Conservation (phyloP, 805 yeast genomes). For the Wickerhamiella parazyma region DNA sequence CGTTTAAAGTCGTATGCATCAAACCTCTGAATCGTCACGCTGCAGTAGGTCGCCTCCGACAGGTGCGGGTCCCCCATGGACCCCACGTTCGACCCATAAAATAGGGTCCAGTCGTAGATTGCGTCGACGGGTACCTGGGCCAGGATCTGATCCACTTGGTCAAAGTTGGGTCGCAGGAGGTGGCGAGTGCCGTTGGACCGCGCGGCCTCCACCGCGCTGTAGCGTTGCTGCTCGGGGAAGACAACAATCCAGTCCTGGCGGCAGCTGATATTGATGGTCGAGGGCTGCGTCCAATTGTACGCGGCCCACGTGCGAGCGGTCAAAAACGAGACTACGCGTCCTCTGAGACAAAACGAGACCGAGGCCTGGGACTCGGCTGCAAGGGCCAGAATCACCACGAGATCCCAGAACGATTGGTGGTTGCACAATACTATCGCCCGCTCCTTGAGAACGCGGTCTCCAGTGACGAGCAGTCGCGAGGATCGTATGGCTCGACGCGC, state of each 20-base stretch:
- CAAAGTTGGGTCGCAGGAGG: background rate
- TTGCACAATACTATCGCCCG: slow-evolving; percentile 2
- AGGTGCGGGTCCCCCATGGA: background rate
- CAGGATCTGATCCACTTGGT: background rate
- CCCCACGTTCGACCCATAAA: background rate
- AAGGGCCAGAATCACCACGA: background rate
- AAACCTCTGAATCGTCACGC: background rate
- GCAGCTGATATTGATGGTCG: background rate
- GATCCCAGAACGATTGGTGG: slow-evolving; percentile 5
- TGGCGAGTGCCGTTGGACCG: background rate
- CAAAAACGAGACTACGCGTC: background rate
- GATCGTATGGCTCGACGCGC: background rate
- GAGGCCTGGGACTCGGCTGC: background rate
- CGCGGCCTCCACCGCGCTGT: background rate
- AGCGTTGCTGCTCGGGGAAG: slow-evolving; percentile 1
- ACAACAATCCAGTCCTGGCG: slow-evolving; percentile 1
- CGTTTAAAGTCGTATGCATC: background rate
- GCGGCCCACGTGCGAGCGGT: background rate
- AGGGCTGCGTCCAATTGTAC: background rate
- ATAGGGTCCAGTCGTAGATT: slow-evolving; percentile 2
- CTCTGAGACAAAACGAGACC: background rate
- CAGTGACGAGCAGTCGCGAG: background rate
- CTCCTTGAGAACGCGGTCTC: background rate
- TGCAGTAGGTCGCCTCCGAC: background rate
- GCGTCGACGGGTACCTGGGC: background rate